Conservation (phyloP, 805 yeast genomes). For the Saccharomycopsis fodiens region DNA sequence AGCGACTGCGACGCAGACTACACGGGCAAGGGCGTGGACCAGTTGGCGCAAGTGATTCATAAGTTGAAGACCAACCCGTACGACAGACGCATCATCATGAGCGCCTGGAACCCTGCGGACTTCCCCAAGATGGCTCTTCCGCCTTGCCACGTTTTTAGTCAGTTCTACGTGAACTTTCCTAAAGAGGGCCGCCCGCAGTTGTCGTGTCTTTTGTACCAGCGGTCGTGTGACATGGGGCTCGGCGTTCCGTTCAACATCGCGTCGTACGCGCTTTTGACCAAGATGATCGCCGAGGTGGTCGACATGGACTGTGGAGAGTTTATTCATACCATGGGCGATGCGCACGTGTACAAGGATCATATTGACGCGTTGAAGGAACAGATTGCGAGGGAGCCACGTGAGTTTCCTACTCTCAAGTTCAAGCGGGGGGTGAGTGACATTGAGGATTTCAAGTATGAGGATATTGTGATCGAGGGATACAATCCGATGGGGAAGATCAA, state of each 20-base stretch:
- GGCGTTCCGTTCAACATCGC: constrained; percentile 99
- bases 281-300: constrained; percentile 93
- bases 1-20: constrained; percentile 82
- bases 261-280: constrained; percentile 85
- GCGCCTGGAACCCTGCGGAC: constrained; percentile 99
- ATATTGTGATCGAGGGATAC: constrained; percentile 74
- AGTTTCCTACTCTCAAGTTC: constrained; percentile 73
- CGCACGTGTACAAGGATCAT: constrained; percentile 92
- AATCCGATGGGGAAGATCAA: constrained; percentile 77
- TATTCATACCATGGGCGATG: constrained; percentile 92
- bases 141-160: constrained; percentile 96
- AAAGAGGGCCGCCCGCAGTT: constrained; percentile 52
- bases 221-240: constrained; percentile 99
- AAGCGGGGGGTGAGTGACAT: constrained; percentile 60
- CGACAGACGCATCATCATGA: constrained; percentile 87
- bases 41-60: constrained; percentile 69
- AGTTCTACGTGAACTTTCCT: constrained; percentile 89
- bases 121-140: constrained; percentile 93
- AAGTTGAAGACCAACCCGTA: constrained; percentile 83
- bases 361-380: constrained; percentile 85
- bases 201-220: constrained; percentile 85
- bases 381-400: constrained; percentile 61
- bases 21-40: constrained; percentile 84
- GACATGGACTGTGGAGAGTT: constrained; percentile 95
- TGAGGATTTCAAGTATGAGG: constrained; percentile 85